Conservation (phyloP, 306 rosid species). For the Quercus alba region DNA sequence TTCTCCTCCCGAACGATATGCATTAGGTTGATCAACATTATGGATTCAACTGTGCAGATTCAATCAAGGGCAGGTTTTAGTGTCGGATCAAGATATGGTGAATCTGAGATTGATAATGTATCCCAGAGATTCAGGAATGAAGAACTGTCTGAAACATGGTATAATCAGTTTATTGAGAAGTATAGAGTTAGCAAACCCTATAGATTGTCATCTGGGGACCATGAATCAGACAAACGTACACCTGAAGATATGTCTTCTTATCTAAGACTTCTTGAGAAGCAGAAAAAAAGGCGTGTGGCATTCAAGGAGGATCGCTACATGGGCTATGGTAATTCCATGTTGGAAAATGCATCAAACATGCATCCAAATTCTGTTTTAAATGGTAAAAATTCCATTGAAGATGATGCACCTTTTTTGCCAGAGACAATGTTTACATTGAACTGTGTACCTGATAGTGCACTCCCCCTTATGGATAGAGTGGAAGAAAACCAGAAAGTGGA, state of each 20-base stretch:
- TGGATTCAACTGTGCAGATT: constrained; percentile 41
- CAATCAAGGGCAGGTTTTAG: constrained; percentile 52
- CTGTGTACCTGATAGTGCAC: constrained; percentile 88
- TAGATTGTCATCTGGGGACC: constrained; percentile 49
- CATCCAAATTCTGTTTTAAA: constrained; percentile 39
- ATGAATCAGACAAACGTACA: constrained; percentile 63
- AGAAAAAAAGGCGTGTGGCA: constrained; percentile 63
- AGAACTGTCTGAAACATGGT: constrained; percentile 82
- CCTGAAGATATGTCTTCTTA: constrained; percentile 72
- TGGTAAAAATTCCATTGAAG: constrained; percentile 43
- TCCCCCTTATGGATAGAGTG: constrained; percentile 41
- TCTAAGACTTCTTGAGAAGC: constrained; percentile 34
- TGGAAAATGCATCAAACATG: constrained; percentile 37
- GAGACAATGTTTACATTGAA: constrained; percentile 64
- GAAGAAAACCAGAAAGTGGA: constrained; percentile 47
- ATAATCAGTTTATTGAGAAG: constrained; percentile 66
- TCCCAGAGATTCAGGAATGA: constrained; percentile 51
- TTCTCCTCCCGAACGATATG: not conserved
- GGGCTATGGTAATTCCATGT: constrained; percentile 38
- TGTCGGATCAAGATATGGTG: constrained; percentile 57
- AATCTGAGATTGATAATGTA: constrained; percentile 51
- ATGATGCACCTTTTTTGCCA: constrained; percentile 54
- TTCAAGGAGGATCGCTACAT: constrained; percentile 57
- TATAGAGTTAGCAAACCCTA: constrained; percentile 47
- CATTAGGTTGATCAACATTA: not conserved